These are phyloP conservation scores for Metroxylon sagu DNA, from an alignment of 176 grass and related monocot genomes.

Conservation along the genomic window DNA sequence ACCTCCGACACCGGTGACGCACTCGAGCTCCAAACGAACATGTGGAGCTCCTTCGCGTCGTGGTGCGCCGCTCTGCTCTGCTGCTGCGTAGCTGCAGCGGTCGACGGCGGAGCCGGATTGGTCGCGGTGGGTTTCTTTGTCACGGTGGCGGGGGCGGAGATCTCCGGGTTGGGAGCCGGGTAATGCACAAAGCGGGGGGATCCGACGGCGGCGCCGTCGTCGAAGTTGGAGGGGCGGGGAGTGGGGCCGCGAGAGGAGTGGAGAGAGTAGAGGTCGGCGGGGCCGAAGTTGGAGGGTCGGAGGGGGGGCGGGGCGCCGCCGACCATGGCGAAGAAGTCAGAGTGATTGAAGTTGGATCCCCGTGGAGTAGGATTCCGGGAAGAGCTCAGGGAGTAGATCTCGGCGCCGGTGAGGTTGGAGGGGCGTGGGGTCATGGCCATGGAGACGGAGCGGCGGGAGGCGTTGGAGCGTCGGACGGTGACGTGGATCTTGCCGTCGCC, in stretches of 20 bases:
- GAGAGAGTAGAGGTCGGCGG: slow-evolving; percentile 51
- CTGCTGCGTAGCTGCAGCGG: background rate
- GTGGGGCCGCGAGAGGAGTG: slow-evolving; percentile 71
- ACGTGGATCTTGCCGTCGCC: slow-evolving; percentile 60
- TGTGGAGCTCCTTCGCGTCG: slow-evolving; percentile 92
- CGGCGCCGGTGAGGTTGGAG: slow-evolving; percentile 19
- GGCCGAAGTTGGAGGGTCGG: slow-evolving; percentile 59
- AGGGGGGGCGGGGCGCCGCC: slow-evolving; percentile 34
- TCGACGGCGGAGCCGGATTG: background rate
- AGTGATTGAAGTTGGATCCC: slow-evolving; percentile 78
- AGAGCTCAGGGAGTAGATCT: slow-evolving; percentile 74
- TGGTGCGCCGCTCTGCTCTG: slow-evolving; percentile 26
- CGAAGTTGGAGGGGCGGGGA: slow-evolving; percentile 75
- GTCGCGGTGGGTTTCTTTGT: background rate
- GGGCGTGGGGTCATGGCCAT: slow-evolving; percentile 32
- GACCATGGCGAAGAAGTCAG: slow-evolving; percentile 81
- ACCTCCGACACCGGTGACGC: slow-evolving; percentile 82
- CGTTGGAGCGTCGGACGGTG: slow-evolving; percentile 60
- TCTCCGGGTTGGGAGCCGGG: no score
- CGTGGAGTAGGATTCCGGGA: slow-evolving; percentile 77
- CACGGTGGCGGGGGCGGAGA: background rate
- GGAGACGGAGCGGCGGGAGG: slow-evolving; percentile 42
- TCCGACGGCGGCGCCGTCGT: slow-evolving; percentile 25
- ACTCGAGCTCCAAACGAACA: slow-evolving; percentile 94
- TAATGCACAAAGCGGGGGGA: no score